phyloP scores from a whole-genome alignment of 2,329 filamentous ascomycete genomes.

The Tolypocladium pustulatum region DNA sequence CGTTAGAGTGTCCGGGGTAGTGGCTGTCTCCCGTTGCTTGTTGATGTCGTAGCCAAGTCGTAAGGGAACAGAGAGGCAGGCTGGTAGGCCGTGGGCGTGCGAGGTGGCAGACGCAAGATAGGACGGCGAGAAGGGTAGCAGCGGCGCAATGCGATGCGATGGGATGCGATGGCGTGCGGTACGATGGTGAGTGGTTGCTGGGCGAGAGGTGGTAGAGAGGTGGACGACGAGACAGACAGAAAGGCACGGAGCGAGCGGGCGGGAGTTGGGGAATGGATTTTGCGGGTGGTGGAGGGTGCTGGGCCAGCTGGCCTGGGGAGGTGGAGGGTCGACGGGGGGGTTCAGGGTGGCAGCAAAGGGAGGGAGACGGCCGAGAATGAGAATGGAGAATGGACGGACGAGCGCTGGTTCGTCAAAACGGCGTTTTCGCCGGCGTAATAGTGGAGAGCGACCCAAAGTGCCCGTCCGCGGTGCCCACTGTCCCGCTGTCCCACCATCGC shows the following conservation, averaged over 20 bases:
- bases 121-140: background rate
- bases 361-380: conserved; percentile 10
- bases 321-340: conserved; percentile 8
- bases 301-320: background rate
- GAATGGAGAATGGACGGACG: conserved; percentile 5
- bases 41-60: background rate
- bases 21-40: background rate
- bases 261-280: background rate
- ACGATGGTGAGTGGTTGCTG: background rate
- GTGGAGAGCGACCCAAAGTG: conserved; percentile 29
- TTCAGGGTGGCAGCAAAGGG: conserved; percentile 12
- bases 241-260: background rate
- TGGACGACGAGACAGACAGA: background rate
- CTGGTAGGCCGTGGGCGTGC: background rate
- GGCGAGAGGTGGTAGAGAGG: background rate
- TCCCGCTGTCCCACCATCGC: background rate
- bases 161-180: background rate
- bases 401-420: conserved; percentile 31
- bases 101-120: background rate
- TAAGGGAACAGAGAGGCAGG: background rate
- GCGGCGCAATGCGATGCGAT: background rate
- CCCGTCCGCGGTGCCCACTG: background rate
- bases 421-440: conserved; percentile 49
- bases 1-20: background rate
- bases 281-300: background rate